Conservation (phyloP, 306 rosid genomes). For the Dryas octopetala region DNA sequence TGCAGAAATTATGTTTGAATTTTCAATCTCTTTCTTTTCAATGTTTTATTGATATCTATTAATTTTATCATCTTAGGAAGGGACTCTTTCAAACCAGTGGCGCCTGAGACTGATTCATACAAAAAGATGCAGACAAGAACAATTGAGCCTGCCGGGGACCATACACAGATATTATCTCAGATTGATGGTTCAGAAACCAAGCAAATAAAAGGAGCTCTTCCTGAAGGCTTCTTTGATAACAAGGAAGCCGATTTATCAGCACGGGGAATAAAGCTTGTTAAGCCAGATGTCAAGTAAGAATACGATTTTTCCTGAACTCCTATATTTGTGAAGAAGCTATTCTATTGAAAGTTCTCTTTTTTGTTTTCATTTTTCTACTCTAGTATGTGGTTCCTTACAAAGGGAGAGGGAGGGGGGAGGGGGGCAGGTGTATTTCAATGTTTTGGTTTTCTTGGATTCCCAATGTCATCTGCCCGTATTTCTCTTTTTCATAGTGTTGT, state of each 20-base stretch:
- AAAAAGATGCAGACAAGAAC: constrained; percentile 33
- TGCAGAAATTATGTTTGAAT: background rate
- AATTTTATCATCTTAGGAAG: constrained; percentile 35
- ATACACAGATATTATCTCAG: constrained; percentile 33
- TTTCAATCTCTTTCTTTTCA: background rate
- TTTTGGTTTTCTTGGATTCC: background rate
- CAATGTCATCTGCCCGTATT: background rate
- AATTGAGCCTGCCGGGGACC: constrained; percentile 35
- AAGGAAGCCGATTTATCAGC: constrained; percentile 95
- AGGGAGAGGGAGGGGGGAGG: too few species aligned
- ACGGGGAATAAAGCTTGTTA: constrained; percentile 80
- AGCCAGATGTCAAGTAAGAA: constrained; percentile 91
- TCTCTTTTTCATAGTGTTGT: background rate
- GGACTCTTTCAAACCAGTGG: constrained; percentile 31
- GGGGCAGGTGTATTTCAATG: background rate
- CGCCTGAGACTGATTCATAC: constrained; percentile 38
- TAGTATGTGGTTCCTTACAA: background rate
- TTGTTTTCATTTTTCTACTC: background rate
- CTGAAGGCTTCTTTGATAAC: constrained; percentile 96
- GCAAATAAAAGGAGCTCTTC: constrained; percentile 73
- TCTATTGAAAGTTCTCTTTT: background rate
- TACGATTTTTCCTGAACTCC: constrained; percentile 12
- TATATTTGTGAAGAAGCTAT: background rate
- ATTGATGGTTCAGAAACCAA: constrained; percentile 50
- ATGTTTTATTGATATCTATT: background rate